phyloP scores from a whole-genome alignment of 352 stramenopile genomes.

The Chrysophaeum taylorii region DNA sequence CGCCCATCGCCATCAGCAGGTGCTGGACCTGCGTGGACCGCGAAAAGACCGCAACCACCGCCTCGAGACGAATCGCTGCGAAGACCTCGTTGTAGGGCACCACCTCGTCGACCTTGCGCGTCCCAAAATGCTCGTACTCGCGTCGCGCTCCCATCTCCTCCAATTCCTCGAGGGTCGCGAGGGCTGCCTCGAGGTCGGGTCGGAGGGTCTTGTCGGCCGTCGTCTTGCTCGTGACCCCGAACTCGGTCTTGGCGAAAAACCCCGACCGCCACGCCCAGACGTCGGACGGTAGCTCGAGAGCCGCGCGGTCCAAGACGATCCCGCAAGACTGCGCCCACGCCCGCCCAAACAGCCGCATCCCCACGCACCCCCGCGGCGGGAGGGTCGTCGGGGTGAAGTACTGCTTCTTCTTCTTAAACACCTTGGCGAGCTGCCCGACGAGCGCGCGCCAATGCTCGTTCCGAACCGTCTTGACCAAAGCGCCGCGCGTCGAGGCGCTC shows the following conservation, averaged over 20 bases:
- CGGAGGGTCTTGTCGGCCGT: not conserved
- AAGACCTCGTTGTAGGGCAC: constrained; percentile 13
- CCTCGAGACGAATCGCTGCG: not conserved
- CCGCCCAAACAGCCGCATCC: constrained; percentile 12
- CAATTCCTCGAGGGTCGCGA: not conserved
- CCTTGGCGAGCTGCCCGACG: not conserved
- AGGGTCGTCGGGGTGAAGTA: not conserved
- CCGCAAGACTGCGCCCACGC: not conserved
- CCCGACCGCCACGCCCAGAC: constrained; percentile 1
- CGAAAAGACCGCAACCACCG: constrained; percentile 11
- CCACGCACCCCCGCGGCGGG: not conserved
- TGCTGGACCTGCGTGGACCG: not conserved
- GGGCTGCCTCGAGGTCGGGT: not conserved
- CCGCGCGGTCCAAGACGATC: not conserved
- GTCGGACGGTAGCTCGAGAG: not conserved
- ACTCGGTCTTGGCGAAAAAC: constrained; percentile 14
- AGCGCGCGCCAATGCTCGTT: not conserved
- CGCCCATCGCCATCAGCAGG: not conserved
- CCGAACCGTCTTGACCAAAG: constrained; percentile 2
- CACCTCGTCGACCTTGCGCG: not conserved
- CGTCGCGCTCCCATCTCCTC: not conserved
- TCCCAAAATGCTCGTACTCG: constrained; percentile 9
- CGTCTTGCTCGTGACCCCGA: not conserved
- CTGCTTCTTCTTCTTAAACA: not conserved
- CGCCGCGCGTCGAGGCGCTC: not conserved